Evolutionary conservation across 176 grass and related monocot genomes (phyloP).

Genomic region (Typha latifolia): DNA sequence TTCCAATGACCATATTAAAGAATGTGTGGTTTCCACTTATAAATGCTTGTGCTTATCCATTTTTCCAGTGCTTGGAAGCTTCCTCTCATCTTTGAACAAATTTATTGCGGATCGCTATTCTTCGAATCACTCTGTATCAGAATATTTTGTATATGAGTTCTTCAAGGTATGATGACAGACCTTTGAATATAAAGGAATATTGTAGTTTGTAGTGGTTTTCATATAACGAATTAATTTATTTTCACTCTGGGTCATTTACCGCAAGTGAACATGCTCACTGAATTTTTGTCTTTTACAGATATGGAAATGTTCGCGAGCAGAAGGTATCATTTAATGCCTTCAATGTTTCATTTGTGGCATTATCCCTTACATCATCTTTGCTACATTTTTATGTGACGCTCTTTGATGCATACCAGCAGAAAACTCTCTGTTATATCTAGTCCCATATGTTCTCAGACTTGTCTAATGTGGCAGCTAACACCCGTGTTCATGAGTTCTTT

Average conservation of each 20-base stretch:
- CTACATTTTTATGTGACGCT: background rate
- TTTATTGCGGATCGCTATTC: constrained; percentile 86
- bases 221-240: background rate
- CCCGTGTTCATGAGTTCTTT: constrained; percentile 93
- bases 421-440: background rate
- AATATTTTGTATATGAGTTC: constrained; percentile 96
- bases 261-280: constrained; percentile 15
- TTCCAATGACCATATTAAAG: background rate
- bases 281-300: constrained; percentile 39
- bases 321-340: constrained; percentile 30
- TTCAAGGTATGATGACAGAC: constrained; percentile 45
- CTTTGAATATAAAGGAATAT: too few relatives aligned
- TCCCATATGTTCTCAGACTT: background rate
- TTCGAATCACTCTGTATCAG: constrained; percentile 73
- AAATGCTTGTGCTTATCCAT: background rate
- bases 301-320: constrained; percentile 89
- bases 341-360: background rate
- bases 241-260: background rate
- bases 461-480: constrained; percentile 51
- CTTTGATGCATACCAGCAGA: background rate
- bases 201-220: background rate
- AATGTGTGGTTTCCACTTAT: background rate
- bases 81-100: constrained; percentile 79
- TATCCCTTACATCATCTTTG: background rate
- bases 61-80: constrained; percentile 84